phyloP scores from a whole-genome alignment of 495 filamentous ascomycete genomes.

The Neurospora intermedia region DNA sequence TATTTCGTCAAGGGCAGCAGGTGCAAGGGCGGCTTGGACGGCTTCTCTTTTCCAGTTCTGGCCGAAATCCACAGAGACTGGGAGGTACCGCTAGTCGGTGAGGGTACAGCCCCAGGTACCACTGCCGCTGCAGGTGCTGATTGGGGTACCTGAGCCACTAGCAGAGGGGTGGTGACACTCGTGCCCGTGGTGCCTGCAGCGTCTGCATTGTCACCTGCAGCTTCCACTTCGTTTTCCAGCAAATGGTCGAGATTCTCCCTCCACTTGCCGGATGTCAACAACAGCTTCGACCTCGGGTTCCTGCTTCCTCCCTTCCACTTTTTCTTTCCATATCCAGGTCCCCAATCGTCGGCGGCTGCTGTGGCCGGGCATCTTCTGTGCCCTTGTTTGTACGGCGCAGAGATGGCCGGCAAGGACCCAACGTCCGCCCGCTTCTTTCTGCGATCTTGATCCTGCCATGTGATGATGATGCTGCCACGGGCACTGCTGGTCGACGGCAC shows the following conservation, averaged over 20 bases:
- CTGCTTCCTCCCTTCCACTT: background rate
- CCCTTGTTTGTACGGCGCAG: background rate
- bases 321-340: background rate
- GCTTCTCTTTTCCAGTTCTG: background rate
- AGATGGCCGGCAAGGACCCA: conserved; percentile 1
- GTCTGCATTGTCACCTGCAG: conserved; percentile 1
- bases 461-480: background rate
- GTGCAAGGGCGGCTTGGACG: background rate
- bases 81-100: background rate
- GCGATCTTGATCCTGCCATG: background rate
- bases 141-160: background rate
- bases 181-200: background rate
- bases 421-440: background rate
- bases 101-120: background rate
- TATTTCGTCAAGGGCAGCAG: conserved; percentile 4
- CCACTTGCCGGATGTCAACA: background rate
- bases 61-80: background rate
- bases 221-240: background rate
- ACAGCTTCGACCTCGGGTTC: background rate
- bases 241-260: background rate
- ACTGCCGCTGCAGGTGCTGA: background rate
- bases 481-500: background rate
- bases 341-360: background rate
- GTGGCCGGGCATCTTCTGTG: background rate
- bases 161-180: background rate